Conservation (phyloP, 345 rosid genomes). For the Punica granatum region DNA sequence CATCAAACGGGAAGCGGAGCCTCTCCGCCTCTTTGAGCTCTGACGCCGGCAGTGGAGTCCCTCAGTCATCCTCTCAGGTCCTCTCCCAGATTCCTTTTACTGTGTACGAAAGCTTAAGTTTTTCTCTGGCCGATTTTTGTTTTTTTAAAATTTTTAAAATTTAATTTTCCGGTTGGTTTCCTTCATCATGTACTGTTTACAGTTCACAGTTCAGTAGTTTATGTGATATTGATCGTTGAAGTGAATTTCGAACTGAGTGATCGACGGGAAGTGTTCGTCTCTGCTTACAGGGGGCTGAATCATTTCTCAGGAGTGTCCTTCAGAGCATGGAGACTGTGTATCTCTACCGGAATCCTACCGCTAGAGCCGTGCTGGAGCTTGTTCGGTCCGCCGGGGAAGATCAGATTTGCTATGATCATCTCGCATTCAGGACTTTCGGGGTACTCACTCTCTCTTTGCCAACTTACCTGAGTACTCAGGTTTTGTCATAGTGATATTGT, state of each 20-base stretch:
- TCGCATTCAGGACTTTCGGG: constrained; percentile 94
- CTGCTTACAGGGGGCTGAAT: constrained; percentile 36
- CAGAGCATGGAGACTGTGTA: constrained; percentile 64
- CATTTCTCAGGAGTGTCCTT: constrained; percentile 68
- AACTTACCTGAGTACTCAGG: background rate
- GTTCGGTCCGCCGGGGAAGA: constrained; percentile 47
- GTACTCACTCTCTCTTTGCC: constrained; percentile 20
- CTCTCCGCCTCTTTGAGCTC: constrained; percentile 18
- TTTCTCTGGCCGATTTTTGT: background rate
- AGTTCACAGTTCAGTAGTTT: background rate
- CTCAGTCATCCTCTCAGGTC: constrained; percentile 28
- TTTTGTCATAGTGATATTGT: no score
- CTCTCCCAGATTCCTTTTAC: background rate
- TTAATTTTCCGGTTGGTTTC: no score
- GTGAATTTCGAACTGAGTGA: background rate
- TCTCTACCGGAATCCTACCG: constrained; percentile 67
- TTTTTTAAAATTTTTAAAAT: no score
- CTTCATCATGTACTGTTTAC: background rate
- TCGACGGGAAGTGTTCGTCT: background rate
- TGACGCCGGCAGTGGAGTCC: constrained; percentile 14
- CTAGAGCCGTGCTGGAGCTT: constrained; percentile 69
- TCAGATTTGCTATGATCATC: constrained; percentile 73
- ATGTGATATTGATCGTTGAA: background rate
- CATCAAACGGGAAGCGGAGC: constrained; percentile 3
- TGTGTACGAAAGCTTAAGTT: background rate